Evolutionary conservation across 2,329 filamentous ascomycete genomes (phyloP), one percentile per base, ranked within the genome.

Genomic region (Atkinsonella hypoxylon): DNA sequence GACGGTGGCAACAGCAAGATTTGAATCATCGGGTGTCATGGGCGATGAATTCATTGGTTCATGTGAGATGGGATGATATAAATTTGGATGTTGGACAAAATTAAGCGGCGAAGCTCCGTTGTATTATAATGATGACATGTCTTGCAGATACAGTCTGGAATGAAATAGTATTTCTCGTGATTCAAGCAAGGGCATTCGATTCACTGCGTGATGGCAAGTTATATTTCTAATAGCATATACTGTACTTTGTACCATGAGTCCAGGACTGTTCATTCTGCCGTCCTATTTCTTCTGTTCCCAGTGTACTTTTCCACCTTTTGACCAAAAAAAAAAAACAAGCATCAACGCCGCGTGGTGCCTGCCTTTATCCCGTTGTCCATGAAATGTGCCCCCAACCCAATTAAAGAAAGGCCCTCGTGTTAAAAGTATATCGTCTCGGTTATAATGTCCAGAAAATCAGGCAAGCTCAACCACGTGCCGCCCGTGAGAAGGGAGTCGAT

Each of bases 391-490:
- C 15, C 32, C 3, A 34, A 11, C 32, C 34, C 7, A 15, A 12
- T 15, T 41, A 4, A 41, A 41, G 18, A n/a, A 44, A 10, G 13
- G 5, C 8, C 20, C 30, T 26, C 1, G 18, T 26, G 20, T 30
- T 30, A 53, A 32, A 45, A 48, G 36, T 51, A 53, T 36, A 51
- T 39, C 18, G 51, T 66, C 53, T 75, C 71, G 20, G 73, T 62
- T 17, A 75, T 55, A 44, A 69, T 57, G 57, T 77, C 74, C 41
- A 73, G 70, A n/a, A 73, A 32, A 49, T 76, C 69, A 2, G 64
- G 58, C 39, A 73, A 45, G 2, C 66, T 65, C 4, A 72, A 72
- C 42, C 67, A 53, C 40, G 58, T 60, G 2, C 68, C 65, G 32
- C 61, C 56, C 18, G 57, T 55, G 2, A 74, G 46, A 3, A 66